Percentiles rank a stretch among this genome's conserved stretches.
Evolutionary conservation across 768 basidiomycete genomes (phyloP).

Genomic region (Calocybe cyanea): DNA sequence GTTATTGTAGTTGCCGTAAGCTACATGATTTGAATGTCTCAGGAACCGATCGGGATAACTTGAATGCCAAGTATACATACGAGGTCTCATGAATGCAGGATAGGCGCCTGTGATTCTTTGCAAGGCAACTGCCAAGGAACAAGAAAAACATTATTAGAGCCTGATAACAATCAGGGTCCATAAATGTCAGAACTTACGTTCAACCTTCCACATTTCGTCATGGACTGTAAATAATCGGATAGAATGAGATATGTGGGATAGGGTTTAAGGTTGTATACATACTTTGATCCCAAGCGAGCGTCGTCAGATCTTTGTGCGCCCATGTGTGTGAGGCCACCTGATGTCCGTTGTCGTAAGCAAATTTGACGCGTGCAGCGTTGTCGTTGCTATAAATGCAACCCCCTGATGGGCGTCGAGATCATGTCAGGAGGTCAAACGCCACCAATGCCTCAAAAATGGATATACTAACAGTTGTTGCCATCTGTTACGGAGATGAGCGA

Average conservation of each 20-base stretch:
- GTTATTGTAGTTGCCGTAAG: constrained; percentile 22
- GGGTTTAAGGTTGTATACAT: constrained; percentile 3
- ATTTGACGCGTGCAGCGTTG: constrained; percentile 24
- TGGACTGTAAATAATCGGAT: constrained; percentile 3
- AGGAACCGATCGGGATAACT: background rate
- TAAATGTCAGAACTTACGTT: constrained; percentile 5
- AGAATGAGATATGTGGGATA: background rate
- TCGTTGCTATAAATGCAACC: constrained; percentile 29
- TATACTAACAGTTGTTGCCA: constrained; percentile 24
- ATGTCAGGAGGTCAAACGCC: background rate
- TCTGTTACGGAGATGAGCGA: constrained; percentile 11
- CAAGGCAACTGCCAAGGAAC: constrained; percentile 15
- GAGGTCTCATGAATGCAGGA: constrained; percentile 23
- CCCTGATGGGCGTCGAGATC: constrained; percentile 12
- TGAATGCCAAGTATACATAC: constrained; percentile 6
- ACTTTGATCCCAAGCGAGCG: constrained; percentile 25
- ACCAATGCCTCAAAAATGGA: background rate
- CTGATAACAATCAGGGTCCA: too few relatives aligned
- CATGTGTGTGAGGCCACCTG: constrained; percentile 34
- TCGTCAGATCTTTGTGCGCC: constrained; percentile 28
- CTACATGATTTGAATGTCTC: constrained; percentile 1
- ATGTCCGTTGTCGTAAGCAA: constrained; percentile 26
- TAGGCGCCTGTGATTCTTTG: constrained; percentile 17
- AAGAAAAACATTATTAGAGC: background rate
- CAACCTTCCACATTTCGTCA: constrained; percentile 16